Conservation (phyloP, 345 rosid genomes). For the Salix suchowensis region DNA sequence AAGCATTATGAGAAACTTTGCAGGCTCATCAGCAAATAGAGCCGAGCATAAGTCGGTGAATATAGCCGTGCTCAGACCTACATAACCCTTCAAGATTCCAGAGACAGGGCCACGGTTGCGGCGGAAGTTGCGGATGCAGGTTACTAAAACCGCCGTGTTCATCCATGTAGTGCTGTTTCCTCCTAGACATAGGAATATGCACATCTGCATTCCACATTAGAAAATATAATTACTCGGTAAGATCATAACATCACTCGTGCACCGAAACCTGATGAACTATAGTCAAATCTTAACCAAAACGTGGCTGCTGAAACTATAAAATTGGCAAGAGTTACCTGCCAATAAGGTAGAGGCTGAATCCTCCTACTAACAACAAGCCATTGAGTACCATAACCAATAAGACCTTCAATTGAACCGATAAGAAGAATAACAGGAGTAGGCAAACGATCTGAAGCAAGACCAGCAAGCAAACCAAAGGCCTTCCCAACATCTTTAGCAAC, state of each 20-base stretch:
- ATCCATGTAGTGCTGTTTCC: constrained; percentile 98
- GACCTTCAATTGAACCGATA: constrained; percentile 78
- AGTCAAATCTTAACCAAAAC: too few relatives aligned
- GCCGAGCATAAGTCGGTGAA: constrained; percentile 88
- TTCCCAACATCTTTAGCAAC: constrained; percentile 93
- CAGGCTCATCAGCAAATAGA: constrained; percentile 57
- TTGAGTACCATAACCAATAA: constrained; percentile 89
- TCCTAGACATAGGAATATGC: constrained; percentile 80
- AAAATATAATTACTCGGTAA: background rate
- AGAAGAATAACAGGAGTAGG: constrained; percentile 64
- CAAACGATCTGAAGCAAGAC: constrained; percentile 75
- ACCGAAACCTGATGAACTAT: background rate
- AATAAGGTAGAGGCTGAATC: constrained; percentile 64
- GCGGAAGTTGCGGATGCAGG: constrained; percentile 84
- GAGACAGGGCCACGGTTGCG: constrained; percentile 87
- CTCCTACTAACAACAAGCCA: constrained; percentile 81
- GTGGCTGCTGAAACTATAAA: too few relatives aligned
- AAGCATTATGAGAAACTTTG: constrained; percentile 62
- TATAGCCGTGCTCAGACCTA: constrained; percentile 85
- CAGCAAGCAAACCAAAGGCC: constrained; percentile 91
- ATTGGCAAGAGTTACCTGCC: constrained; percentile 55
- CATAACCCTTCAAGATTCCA: constrained; percentile 87
- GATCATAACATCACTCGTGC: background rate
- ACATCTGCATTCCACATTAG: constrained; percentile 40
- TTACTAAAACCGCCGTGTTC: constrained; percentile 91